Evolutionary conservation across 352 stramenopile genomes (phyloP), one percentile per base, ranked within the genome.

Genomic region (Globisporangium splendens): DNA sequence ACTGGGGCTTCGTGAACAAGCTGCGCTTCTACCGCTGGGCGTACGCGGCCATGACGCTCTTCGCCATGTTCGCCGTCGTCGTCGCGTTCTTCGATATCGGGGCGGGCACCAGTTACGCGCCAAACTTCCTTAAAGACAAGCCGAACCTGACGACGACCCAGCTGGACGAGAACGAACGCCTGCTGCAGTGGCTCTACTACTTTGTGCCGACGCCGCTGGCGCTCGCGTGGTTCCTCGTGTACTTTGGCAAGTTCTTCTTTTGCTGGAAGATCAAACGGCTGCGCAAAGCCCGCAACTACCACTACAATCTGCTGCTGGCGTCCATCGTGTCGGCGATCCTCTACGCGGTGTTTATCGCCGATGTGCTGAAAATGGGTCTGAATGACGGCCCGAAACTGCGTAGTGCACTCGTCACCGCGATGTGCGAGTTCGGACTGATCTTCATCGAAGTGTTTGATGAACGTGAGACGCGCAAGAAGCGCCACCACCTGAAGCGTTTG

Each of bases 191-290:
- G 72, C 76, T 91, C 52, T 91, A 91, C 63, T 59, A 76, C 8
- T 87, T 89, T 61, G 85, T 88, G 54, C 82, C 82, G 28, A 85
- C 81, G 50, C 81, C 81, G n/a, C 65, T 87, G 22, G 57, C 58
- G n/a, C 73, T 83, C 46, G 77, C 77, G 6, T 91, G 81, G 81
- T 75, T 88, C 52, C 61, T 91, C 43, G 81, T 91, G 28, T 91
- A 91, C 66, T 89, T 91, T 62, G 79, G 71, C 57, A 88, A 91
- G 68, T 91, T 91, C 50, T 66, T 91, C 58, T 89, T 83, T 49
- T 79, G 77, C 69, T 83, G 72, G 66, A 75, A 77, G 61, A 89
- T 91, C 66, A 89, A 91, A 58, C 77, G 79, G 0, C 70, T 91
- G 58, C 75, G 82, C 56, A 88, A 88, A 60, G 72, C 79, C 39